A percentile compares a stretch with the other conserved stretches of the same genome.
Conservation (phyloP, 1,284 basidiomycete genomes). For the Pascua sp. region DNA sequence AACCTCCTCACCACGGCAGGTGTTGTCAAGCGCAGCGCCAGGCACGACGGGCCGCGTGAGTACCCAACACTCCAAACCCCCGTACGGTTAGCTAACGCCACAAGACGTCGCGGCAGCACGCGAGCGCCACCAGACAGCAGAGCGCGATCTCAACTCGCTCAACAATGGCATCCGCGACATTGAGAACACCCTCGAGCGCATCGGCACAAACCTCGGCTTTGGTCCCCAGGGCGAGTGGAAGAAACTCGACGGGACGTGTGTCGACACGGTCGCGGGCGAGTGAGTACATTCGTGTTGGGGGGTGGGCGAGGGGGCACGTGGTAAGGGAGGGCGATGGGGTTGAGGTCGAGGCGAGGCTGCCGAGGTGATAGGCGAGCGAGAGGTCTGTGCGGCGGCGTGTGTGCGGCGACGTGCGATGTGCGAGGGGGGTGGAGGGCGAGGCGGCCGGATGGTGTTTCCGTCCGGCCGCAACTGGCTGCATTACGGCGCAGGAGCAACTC, state of each 20-base stretch:
- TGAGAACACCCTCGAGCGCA: conserved; percentile 32
- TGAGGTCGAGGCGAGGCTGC: not conserved
- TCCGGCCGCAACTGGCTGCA: too few species aligned
- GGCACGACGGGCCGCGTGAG: conserved; percentile 39
- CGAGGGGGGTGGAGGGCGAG: too few species aligned
- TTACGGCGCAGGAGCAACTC: too few species aligned
- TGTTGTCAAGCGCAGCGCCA: conserved; percentile 17
- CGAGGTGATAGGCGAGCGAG: not conserved
- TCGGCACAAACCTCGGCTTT: conserved; percentile 60
- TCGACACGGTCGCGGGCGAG: conserved; percentile 83
- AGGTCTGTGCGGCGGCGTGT: too few species aligned
- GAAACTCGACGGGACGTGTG: conserved; percentile 78
- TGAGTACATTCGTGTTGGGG: conserved; percentile 53
- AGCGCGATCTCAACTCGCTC: conserved; percentile 50
- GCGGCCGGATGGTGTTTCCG: too few species aligned
- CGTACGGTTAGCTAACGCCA: conserved; percentile 41
- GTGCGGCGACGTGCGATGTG: too few species aligned
- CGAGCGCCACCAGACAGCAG: conserved; percentile 54
- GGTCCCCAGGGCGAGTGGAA: conserved; percentile 91
- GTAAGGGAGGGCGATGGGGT: too few species aligned
- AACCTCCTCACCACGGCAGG: conserved; percentile 51
- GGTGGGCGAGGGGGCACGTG: too few species aligned
- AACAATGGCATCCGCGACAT: conserved; percentile 25
- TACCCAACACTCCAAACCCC: not conserved
- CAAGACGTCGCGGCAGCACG: conserved; percentile 55